A percentile compares a stretch with the other conserved stretches of the same genome.
Evolutionary conservation across 805 yeast species (phyloP).

Genomic region (Hanseniaspora vineae): DNA sequence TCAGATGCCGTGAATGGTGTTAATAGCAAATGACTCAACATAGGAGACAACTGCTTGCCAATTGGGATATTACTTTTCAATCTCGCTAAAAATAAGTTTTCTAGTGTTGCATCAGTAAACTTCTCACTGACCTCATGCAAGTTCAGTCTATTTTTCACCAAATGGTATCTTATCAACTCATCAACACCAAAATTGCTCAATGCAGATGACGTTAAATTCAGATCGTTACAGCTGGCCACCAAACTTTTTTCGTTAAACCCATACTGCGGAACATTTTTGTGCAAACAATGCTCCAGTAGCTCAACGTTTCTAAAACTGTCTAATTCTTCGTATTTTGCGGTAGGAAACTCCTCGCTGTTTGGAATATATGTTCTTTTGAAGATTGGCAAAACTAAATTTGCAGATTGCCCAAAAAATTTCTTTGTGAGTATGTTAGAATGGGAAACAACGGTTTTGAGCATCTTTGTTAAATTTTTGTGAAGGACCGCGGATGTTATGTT

Average conservation of each 20-base stretch:
- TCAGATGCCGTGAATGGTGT: conserved; percentile 46
- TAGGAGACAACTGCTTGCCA: conserved; percentile 22
- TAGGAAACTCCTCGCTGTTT: background rate
- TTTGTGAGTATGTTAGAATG: background rate
- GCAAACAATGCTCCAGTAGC: conserved; percentile 14
- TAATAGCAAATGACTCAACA: conserved; percentile 44
- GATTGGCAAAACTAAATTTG: background rate
- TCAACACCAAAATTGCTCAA: conserved; percentile 21
- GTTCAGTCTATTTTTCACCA: conserved; percentile 34
- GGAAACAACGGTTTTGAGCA: background rate
- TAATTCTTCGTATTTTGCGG: background rate
- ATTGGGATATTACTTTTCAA: conserved; percentile 31
- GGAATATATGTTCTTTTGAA: background rate
- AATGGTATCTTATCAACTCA: conserved; percentile 44
- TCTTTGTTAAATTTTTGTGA: too few relatives aligned
- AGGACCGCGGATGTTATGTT: too few relatives aligned
- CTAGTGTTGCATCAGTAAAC: conserved; percentile 22
- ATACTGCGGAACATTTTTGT: conserved; percentile 17
- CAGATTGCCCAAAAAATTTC: too few relatives aligned
- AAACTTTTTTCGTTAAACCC: conserved; percentile 23
- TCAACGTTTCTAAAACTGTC: background rate
- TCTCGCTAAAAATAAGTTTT: conserved; percentile 33
- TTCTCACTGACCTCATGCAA: conserved; percentile 24
- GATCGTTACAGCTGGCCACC: conserved; percentile 15
- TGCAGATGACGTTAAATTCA: conserved; percentile 17